Evolutionary conservation across 371 early-diverging fungal species (phyloP).

Genomic region (Rhizopus stolonifer): DNA sequence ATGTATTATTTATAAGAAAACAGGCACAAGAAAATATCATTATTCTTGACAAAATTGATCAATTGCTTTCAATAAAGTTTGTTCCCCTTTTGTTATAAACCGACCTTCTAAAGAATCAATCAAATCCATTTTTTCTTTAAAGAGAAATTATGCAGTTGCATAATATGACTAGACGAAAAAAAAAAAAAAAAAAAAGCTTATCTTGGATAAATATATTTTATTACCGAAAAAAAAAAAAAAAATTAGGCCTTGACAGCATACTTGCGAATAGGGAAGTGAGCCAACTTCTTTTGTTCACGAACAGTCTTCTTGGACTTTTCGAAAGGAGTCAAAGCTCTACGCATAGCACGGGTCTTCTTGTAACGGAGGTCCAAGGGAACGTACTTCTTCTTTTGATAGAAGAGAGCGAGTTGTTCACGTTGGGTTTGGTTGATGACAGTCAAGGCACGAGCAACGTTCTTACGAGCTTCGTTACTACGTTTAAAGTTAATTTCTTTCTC

Average conservation of each 20-base stretch:
- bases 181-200: slow-evolving; percentile 23
- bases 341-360: slow-evolving; percentile 98
- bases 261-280: slow-evolving; percentile 86
- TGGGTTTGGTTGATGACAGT: slow-evolving; percentile 93
- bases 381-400: slow-evolving; percentile 90
- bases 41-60: too few relatives aligned
- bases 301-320: slow-evolving; percentile 74
- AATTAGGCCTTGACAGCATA: slow-evolving; percentile 85
- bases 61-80: too few relatives aligned
- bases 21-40: too few relatives aligned
- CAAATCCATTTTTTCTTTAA: too few relatives aligned
- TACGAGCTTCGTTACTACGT: slow-evolving; percentile 84
- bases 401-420: slow-evolving; percentile 79
- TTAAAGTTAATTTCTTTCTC: too few relatives aligned
- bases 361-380: slow-evolving; percentile 89
- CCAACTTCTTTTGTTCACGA: slow-evolving; percentile 79
- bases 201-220: too few relatives aligned
- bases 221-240: too few relatives aligned
- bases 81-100: too few relatives aligned
- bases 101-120: too few relatives aligned
- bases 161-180: too few relatives aligned
- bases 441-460: slow-evolving; percentile 90
- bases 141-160: too few relatives aligned
- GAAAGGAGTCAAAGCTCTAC: slow-evolving; percentile 84
- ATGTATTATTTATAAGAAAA: too few relatives aligned